Conservation (phyloP, 2,329 filamentous ascomycete genomes). For the Paecilomyces sp. region DNA sequence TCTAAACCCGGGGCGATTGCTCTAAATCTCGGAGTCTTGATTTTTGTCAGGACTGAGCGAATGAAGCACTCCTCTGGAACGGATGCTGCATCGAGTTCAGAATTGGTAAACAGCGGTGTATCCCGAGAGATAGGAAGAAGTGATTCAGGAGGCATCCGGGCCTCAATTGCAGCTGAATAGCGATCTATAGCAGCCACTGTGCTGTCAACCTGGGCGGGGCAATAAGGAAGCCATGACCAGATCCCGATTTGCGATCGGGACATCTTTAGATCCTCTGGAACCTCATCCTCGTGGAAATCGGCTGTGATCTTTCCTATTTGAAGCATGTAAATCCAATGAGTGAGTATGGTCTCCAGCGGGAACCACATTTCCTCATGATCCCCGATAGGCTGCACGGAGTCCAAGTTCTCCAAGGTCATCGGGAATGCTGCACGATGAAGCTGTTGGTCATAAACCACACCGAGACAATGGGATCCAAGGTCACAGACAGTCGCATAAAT, state of each 20-base stretch:
- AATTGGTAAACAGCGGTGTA: not conserved
- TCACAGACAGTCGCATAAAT: slow-evolving; percentile 8
- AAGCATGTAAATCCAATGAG: slow-evolving; percentile 4
- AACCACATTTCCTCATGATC: slow-evolving; percentile 12
- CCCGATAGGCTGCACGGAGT: slow-evolving; percentile 6
- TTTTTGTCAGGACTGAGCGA: slow-evolving; percentile 1
- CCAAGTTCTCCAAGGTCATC: slow-evolving; percentile 3
- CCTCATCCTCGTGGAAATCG: not conserved
- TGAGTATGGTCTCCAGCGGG: slow-evolving; percentile 12
- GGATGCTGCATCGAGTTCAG: slow-evolving; percentile 2
- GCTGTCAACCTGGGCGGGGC: slow-evolving; percentile 1
- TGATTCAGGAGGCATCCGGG: not conserved
- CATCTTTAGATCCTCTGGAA: not conserved
- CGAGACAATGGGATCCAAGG: slow-evolving; percentile 7
- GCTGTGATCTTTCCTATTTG: slow-evolving; percentile 2
- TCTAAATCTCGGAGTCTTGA: slow-evolving; percentile 2
- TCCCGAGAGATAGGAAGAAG: not conserved
- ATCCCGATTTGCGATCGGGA: not conserved
- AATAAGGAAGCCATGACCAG: slow-evolving; percentile 4
- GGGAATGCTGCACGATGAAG: slow-evolving; percentile 1
- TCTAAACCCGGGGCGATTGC: slow-evolving; percentile 3
- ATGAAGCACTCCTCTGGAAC: slow-evolving; percentile 3
- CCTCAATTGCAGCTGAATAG: slow-evolving; percentile 1
- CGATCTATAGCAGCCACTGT: slow-evolving; percentile 2
- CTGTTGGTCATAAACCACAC: slow-evolving; percentile 5